These are phyloP conservation scores for Phaffia rhodozyma DNA, from an alignment of 1,284 basidiomycete species.

Conservation along the genomic window DNA sequence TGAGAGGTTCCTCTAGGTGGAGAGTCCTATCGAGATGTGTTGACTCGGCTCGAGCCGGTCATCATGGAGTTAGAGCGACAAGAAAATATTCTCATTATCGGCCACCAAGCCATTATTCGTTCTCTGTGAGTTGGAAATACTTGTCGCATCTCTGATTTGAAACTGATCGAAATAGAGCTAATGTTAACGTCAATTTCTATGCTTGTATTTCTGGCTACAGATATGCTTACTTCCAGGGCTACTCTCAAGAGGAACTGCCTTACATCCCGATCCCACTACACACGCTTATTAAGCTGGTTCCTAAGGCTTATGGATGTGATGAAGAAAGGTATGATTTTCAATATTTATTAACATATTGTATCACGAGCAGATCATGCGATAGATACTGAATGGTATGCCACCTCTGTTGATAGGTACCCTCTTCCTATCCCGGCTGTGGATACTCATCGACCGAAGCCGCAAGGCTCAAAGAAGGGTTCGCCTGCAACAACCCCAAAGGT, in stretches of 20 bases:
- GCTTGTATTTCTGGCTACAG: slow-evolving; percentile 32
- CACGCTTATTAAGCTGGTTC: slow-evolving; percentile 95
- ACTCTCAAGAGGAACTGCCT: slow-evolving; percentile 85
- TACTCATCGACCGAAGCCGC: slow-evolving; percentile 82
- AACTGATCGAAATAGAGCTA: not conserved
- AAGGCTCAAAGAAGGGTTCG: slow-evolving; percentile 6
- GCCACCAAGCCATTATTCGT: slow-evolving; percentile 88
- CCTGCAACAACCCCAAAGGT: slow-evolving; percentile 16
- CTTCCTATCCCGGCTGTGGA: slow-evolving; percentile 84
- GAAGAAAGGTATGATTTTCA: slow-evolving; percentile 61
- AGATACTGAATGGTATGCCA: not conserved
- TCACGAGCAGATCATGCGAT: not conserved
- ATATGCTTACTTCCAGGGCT: slow-evolving; percentile 89
- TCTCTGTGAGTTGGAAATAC: slow-evolving; percentile 51
- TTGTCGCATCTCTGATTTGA: not conserved
- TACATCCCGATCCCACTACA: slow-evolving; percentile 94
- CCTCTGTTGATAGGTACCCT: slow-evolving; percentile 47
- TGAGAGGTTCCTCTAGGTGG: slow-evolving; percentile 43
- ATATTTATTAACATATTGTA: not conserved
- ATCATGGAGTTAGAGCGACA: slow-evolving; percentile 99
- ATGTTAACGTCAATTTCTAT: not conserved
- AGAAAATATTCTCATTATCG: slow-evolving; percentile 92
- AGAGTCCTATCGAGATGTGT: slow-evolving; percentile 90
- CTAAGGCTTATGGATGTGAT: slow-evolving; percentile 96
- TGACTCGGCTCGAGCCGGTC: slow-evolving; percentile 90